Percentiles rank a stretch among this genome's conserved stretches.
Evolutionary conservation across 495 filamentous ascomycete genomes (phyloP).

Genomic region (Penicillium nucicola): DNA sequence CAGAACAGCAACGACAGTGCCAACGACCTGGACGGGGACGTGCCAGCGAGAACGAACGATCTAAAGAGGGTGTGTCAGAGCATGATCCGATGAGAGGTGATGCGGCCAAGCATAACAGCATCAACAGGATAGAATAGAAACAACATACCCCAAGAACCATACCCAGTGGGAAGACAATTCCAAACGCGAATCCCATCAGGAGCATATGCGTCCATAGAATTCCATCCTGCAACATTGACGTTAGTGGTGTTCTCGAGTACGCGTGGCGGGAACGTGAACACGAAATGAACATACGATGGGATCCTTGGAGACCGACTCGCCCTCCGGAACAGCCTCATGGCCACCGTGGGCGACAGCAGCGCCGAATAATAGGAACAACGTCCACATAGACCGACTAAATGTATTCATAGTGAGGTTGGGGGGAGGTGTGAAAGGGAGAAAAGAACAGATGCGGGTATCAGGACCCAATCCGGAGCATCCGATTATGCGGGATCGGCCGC

Average conservation of each 20-base stretch:
- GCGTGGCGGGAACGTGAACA: neutral
- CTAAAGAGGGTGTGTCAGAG: constrained; percentile 36
- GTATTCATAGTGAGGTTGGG: constrained; percentile 14
- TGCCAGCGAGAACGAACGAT: constrained; percentile 91
- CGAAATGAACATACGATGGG: constrained; percentile 67
- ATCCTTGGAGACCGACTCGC: constrained; percentile 70
- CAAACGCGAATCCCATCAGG: constrained; percentile 82
- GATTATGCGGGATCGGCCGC: constrained; percentile 10
- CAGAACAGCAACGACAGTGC: constrained; percentile 69
- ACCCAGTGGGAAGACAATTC: constrained; percentile 85
- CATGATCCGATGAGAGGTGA: neutral
- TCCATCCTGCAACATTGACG: constrained; percentile 53
- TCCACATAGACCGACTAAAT: constrained; percentile 16
- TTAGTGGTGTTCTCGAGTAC: neutral
- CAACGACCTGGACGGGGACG: constrained; percentile 80
- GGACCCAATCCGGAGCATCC: constrained; percentile 25
- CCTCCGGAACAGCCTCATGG: constrained; percentile 72
- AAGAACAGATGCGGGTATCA: constrained; percentile 8
- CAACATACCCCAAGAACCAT: constrained; percentile 87
- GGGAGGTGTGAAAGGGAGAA: constrained; percentile 7
- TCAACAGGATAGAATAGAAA: neutral
- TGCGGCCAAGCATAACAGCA: neutral
- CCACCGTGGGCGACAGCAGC: constrained; percentile 65
- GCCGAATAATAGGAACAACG: constrained; percentile 29
- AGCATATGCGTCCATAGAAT: constrained; percentile 94